Evolutionary conservation across 2,329 filamentous ascomycete genomes (phyloP).

Genomic region (Alternaria alternata): DNA sequence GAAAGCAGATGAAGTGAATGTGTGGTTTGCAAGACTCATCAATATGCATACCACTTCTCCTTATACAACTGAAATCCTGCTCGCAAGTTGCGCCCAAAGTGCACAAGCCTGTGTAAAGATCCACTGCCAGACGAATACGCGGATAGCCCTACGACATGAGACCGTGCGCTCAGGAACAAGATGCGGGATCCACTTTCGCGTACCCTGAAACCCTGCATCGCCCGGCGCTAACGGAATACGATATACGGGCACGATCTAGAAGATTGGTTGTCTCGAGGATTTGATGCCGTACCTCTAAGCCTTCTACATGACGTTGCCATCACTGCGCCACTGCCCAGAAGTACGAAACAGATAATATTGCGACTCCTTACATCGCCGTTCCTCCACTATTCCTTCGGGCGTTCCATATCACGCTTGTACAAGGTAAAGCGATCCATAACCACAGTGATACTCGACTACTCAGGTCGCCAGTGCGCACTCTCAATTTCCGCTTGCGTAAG

Average conservation of each 20-base stretch:
- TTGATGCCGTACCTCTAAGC: neutral
- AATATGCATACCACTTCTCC: neutral
- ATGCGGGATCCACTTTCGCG: conserved; percentile 3
- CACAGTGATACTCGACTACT: neutral
- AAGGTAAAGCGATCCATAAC: neutral
- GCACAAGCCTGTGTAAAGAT: neutral
- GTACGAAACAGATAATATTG: neutral
- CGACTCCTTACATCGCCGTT: neutral
- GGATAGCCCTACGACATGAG: neutral
- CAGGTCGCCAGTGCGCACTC: neutral
- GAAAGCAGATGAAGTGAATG: neutral
- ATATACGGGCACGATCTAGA: neutral
- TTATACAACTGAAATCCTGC: neutral
- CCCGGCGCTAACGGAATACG: neutral
- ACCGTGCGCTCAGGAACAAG: neutral
- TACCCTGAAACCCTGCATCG: conserved; percentile 2
- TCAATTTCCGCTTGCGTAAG: neutral
- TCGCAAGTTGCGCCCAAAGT: conserved; percentile 2
- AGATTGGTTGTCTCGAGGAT: neutral
- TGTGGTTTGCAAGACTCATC: neutral
- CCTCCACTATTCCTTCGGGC: neutral
- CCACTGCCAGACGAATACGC: conserved; percentile 1
- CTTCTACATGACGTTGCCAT: neutral
- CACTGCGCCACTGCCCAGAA: neutral
- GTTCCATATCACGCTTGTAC: neutral